phyloP scores from a whole-genome alignment of 176 grass and related monocot genomes.

The Oryza brachyantha region DNA sequence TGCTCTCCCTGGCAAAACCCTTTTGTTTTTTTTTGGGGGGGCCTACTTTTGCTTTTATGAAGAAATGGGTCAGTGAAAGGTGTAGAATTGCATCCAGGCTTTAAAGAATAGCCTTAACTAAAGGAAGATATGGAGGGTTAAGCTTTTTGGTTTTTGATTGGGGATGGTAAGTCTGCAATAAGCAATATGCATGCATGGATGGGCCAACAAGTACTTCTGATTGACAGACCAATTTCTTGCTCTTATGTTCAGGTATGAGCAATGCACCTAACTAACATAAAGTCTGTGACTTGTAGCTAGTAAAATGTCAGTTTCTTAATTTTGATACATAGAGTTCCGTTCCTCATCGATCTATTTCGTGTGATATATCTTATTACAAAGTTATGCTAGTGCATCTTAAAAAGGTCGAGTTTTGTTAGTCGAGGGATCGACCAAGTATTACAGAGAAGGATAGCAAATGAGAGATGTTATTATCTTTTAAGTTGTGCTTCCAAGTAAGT shows the following conservation, averaged over 20 bases:
- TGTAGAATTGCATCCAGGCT: conserved; percentile 42
- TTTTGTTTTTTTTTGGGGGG: conserved; percentile 17
- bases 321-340: background rate
- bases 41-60: conserved; percentile 53
- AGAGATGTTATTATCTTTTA: background rate
- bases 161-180: background rate
- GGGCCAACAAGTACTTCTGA: background rate
- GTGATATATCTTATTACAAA: background rate
- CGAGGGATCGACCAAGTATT: background rate
- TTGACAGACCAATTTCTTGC: background rate
- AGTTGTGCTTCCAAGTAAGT: background rate
- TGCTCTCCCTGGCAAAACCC: background rate
- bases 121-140: conserved; percentile 7
- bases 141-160: background rate
- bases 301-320: background rate
- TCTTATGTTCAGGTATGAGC: background rate
- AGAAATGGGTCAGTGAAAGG: conserved; percentile 52
- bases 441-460: too few species aligned
- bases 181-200: background rate
- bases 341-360: background rate
- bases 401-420: background rate
- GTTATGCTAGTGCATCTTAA: background rate
- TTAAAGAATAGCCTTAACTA: conserved; percentile 41
- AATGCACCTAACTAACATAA: background rate
- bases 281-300: background rate